Evolutionary conservation across 768 basidiomycete genomes (phyloP).

Genomic region (Harrya chromipes): DNA sequence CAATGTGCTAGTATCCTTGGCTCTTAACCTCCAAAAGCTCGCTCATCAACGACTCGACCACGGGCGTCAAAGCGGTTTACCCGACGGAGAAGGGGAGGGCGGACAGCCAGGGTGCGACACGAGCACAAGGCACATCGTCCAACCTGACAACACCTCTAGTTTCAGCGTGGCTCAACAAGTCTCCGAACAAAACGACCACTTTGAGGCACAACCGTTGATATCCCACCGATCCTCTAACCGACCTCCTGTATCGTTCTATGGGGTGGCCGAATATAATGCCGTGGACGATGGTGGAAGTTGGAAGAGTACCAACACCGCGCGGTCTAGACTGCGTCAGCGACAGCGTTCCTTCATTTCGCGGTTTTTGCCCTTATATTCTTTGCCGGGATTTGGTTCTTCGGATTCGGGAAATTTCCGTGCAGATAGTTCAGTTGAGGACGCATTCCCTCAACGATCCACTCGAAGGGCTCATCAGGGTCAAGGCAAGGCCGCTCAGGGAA

Average conservation of each 20-base stretch:
- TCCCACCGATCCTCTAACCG: slow-evolving; percentile 23
- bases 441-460: slow-evolving; percentile 25
- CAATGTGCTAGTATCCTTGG: slow-evolving; percentile 86
- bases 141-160: neutral
- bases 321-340: slow-evolving; percentile 20
- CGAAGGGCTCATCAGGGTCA: slow-evolving; percentile 5
- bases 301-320: slow-evolving; percentile 21
- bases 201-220: slow-evolving; percentile 31
- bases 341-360: slow-evolving; percentile 35
- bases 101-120: slow-evolving; percentile 3
- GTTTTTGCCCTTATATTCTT: slow-evolving; percentile 31
- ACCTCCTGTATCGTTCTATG: slow-evolving; percentile 19
- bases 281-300: slow-evolving; percentile 28
- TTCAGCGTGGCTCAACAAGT: slow-evolving; percentile 7
- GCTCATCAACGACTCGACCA: slow-evolving; percentile 72
- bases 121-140: neutral
- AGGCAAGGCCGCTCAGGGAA: slow-evolving; percentile 14
- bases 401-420: slow-evolving; percentile 1
- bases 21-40: slow-evolving; percentile 90
- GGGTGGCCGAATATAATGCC: slow-evolving; percentile 5
- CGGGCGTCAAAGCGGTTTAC: slow-evolving; percentile 22
- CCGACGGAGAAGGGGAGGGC: slow-evolving; percentile 12
- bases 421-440: slow-evolving; percentile 34
- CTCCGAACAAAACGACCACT: slow-evolving; percentile 5
- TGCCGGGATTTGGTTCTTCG: slow-evolving; percentile 8